Conservation (phyloP, 345 rosid species). For the Fremontodendron californicum region DNA sequence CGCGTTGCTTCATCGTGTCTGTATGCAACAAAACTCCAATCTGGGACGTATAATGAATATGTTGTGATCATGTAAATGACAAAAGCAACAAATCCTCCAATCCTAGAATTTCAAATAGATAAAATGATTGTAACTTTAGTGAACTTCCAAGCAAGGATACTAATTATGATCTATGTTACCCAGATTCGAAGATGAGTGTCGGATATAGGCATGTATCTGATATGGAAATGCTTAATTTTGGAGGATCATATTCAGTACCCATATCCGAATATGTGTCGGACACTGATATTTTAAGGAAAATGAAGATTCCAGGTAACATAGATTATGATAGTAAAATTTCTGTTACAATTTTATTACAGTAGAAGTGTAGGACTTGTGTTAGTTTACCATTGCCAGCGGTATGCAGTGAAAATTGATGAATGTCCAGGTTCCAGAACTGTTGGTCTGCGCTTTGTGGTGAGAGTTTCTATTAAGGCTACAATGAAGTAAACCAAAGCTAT, state of each 20-base stretch:
- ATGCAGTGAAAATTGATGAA: conserved; percentile 50
- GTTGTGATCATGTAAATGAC: conserved; percentile 49
- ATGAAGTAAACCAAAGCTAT: conserved; percentile 58
- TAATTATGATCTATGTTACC: neutral
- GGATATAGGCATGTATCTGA: too few relatives aligned
- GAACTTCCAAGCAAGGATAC: neutral
- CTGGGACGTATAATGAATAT: conserved; percentile 50
- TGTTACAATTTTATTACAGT: neutral
- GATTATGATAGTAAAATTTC: neutral
- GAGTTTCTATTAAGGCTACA: conserved; percentile 51
- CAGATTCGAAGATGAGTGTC: too few relatives aligned
- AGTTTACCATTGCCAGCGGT: conserved; percentile 59
- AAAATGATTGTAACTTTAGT: neutral
- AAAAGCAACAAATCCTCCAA: conserved; percentile 51
- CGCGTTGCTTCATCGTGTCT: conserved; percentile 3
- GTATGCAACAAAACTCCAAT: conserved; percentile 45
- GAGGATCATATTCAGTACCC: too few relatives aligned
- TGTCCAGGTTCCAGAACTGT: conserved; percentile 32
- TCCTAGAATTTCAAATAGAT: conserved; percentile 28
- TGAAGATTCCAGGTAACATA: too few relatives aligned
- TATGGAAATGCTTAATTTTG: too few relatives aligned
- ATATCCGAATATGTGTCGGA: too few relatives aligned
- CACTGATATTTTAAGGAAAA: too few relatives aligned
- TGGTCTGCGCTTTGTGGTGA: conserved; percentile 51
- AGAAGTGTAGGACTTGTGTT: neutral